Conservation (phyloP, 805 yeast species). For the Priceomyces carsonii region DNA sequence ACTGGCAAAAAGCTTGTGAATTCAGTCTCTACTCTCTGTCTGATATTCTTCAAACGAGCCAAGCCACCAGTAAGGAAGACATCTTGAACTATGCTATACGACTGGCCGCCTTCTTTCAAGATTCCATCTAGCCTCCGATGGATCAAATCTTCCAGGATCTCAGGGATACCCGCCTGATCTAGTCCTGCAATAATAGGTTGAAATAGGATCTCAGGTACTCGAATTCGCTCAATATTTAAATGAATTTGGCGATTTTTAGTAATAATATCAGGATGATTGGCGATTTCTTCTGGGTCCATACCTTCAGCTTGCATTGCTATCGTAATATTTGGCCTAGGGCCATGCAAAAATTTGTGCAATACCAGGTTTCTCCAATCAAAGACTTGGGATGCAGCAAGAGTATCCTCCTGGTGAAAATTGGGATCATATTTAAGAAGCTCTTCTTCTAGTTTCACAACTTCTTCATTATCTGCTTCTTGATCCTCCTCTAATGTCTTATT, state of each 20-base stretch:
- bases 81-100: slow-evolving; percentile 55
- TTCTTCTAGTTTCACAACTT: slow-evolving; percentile 64
- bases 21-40: slow-evolving; percentile 67
- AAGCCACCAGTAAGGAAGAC: slow-evolving; percentile 88
- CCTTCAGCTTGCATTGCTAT: slow-evolving; percentile 44
- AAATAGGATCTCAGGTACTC: slow-evolving; percentile 89
- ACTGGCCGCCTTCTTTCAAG: slow-evolving; percentile 55
- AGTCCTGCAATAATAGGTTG: slow-evolving; percentile 93
- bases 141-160: slow-evolving; percentile 68
- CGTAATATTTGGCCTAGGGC: slow-evolving; percentile 82
- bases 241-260: slow-evolving; percentile 90
- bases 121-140: slow-evolving; percentile 58
- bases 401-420: slow-evolving; percentile 80
- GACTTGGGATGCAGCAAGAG: slow-evolving; percentile 64
- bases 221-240: slow-evolving; percentile 83
- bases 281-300: slow-evolving; percentile 42
- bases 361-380: slow-evolving; percentile 83
- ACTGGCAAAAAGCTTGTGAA: slow-evolving; percentile 71
- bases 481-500: slow-evolving; percentile 75
- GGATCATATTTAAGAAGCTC: slow-evolving; percentile 83
- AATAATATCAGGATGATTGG: slow-evolving; percentile 59
- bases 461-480: slow-evolving; percentile 70
- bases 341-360: slow-evolving; percentile 83
- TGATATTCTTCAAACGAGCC: slow-evolving; percentile 63
- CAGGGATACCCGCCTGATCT: slow-evolving; percentile 93